Evolutionary conservation across 345 rosid genomes (phyloP).

Genomic region (Linum lewisii): DNA sequence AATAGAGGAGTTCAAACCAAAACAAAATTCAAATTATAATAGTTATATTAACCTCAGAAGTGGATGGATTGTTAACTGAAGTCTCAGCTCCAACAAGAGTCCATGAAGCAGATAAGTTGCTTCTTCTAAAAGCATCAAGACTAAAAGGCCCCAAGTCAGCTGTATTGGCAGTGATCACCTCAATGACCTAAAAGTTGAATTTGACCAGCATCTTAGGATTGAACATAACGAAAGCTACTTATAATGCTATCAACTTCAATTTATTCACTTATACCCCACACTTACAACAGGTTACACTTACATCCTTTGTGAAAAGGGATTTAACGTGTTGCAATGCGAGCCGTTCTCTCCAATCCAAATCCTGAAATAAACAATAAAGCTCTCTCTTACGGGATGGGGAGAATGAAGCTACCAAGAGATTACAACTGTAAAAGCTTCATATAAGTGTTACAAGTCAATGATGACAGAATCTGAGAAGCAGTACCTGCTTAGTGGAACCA

Average conservation of each 20-base stretch:
- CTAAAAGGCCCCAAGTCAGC: constrained; percentile 75
- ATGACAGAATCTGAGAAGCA: constrained; percentile 6
- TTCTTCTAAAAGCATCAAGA: constrained; percentile 74
- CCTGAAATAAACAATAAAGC: constrained; percentile 36
- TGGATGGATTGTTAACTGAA: constrained; percentile 19
- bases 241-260: background rate
- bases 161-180: constrained; percentile 54
- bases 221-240: constrained; percentile 6
- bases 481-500: constrained; percentile 45
- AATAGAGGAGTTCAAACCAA: background rate
- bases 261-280: constrained; percentile 5
- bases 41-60: constrained; percentile 39
- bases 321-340: constrained; percentile 53
- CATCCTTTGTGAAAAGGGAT: constrained; percentile 75
- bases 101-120: constrained; percentile 75
- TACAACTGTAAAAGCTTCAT: background rate
- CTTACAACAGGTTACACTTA: constrained; percentile 23
- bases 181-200: constrained; percentile 44
- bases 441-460: background rate
- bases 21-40: constrained; percentile 8
- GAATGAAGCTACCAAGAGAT: constrained; percentile 1
- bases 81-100: constrained; percentile 30
- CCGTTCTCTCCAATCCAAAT: constrained; percentile 77
- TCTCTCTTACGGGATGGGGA: constrained; percentile 5
- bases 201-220: constrained; percentile 8